A percentile compares a stretch with the other conserved stretches of the same genome.
These are phyloP conservation scores for Vigna mungo DNA, from an alignment of 306 rosid genomes.

Conservation along the genomic window DNA sequence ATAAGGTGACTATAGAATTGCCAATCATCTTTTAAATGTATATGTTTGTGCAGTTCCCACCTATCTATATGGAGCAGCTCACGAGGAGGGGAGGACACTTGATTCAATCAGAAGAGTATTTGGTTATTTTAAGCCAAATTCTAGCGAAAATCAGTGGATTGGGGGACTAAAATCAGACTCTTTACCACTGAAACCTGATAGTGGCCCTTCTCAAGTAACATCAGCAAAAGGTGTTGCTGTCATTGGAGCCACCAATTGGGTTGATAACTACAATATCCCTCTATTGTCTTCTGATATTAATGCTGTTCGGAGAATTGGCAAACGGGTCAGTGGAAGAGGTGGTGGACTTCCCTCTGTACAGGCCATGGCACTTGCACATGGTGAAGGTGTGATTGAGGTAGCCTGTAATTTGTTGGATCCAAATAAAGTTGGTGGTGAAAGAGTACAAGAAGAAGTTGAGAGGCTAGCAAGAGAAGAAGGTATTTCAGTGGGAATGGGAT, in stretches of 20 bases:
- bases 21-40: slow-evolving; percentile 8
- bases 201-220: slow-evolving; percentile 68
- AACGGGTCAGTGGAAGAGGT: slow-evolving; percentile 51
- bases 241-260: slow-evolving; percentile 57
- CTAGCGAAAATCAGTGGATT: slow-evolving; percentile 65
- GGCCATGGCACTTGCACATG: slow-evolving; percentile 78
- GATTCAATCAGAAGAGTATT: slow-evolving; percentile 75
- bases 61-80: slow-evolving; percentile 85
- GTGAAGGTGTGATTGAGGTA: slow-evolving; percentile 48
- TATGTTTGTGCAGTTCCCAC: slow-evolving; percentile 68
- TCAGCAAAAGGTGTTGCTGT: slow-evolving; percentile 68
- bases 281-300: slow-evolving; percentile 62
- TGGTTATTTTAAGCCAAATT: slow-evolving; percentile 88
- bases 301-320: slow-evolving; percentile 55
- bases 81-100: slow-evolving; percentile 74
- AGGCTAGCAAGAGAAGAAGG: slow-evolving; percentile 72
- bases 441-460: slow-evolving; percentile 59
- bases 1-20: slow-evolving; percentile 28
- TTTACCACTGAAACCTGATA: slow-evolving; percentile 66
- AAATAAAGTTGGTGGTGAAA: slow-evolving; percentile 52
- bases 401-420: slow-evolving; percentile 69
- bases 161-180: slow-evolving; percentile 59
- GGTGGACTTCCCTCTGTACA: slow-evolving; percentile 75
- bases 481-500: slow-evolving; percentile 71
- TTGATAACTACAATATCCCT: slow-evolving; percentile 84